Base-by-base conservation (phyloP, 306 rosid species). In the Delonix regia region DNA sequence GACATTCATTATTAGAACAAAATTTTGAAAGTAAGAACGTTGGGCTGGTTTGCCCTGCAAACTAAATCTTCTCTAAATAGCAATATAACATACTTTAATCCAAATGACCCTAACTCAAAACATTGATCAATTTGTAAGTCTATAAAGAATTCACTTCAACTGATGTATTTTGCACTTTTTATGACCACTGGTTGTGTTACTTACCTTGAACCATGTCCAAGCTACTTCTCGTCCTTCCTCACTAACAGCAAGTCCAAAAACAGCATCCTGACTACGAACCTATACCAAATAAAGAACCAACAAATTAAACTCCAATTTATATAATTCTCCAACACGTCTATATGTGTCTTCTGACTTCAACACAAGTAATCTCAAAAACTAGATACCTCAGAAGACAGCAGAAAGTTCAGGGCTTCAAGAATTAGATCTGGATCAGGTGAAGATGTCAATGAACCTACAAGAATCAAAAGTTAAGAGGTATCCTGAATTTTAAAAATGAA, bases 191-290 rank as follows among this genome's bases (percentile, higher is more conserved):
- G 22, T 74, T 70, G 77, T 47, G 83, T 67, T 83, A 86, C 53
- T 73, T 73, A 86, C 98, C 98, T 94, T 87, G 76, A 94, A 78
- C 98, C 97, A 92, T 9, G 81, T 48, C 98, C 98, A 94, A 74
- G 97, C 94, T 60, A 89, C 80, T 49, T 94, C 97, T 69, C 97
- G 92, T 71, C 97, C 98, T 73, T 90, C 82, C 52, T 39, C 44
- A 70, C 85, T 52, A 74, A 88, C 89, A 78, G 81, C 75, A 14
- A 92, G 87, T 76, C 98, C 98, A 67, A 70, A 80, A 77, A 87
- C 81, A 73, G 88, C 97, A 83, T 94, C 98, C 84, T 94, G 98
- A 79, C 88, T 92, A 8, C 97, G 94, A 68, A 92, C 98, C 97
- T 94, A 53, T 44, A 76, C 63, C 79, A 21, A 8, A 62, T 16